Evolutionary conservation across 108 stramenopile species (phyloP), one percentile per base, ranked within the genome.

Genomic region (Nannochloropsis gaditana): DNA sequence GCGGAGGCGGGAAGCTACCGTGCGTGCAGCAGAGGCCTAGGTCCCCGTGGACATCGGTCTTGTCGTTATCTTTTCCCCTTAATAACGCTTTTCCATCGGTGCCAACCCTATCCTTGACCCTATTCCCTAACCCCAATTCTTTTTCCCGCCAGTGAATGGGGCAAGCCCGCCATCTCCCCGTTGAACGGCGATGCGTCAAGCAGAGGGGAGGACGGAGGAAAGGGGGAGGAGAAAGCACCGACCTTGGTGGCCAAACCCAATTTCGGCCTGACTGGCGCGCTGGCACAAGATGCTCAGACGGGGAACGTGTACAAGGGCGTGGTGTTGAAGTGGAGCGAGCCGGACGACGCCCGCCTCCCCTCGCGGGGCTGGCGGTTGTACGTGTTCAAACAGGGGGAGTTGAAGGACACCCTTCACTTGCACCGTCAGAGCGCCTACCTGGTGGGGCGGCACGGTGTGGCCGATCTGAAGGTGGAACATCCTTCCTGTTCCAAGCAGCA

Each of bases 251-350:
- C 92, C 50, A 95, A 94, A 47, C 93, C 96, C 9, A 93, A 96
- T 81, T 98, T 98, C 88, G 97, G 94, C 1, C 87, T 98, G 8
- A 94, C 95, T n/a, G 99, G 99, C 11, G 97, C 97, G 2, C 94
- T 99, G 21, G 94, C 95, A 5, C 93, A 93, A 80, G 99, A 99
- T 86, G 89, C 89, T 3, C 82, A 86, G 19, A 94, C 94, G 42
- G 97, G 96, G 5, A 96, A 96, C 87, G 86, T 95, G 44, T 93
- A 93, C 92, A 95, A 96, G 84, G 99, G 97, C 9, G 91, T 97
- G 9, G 84, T 94, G 9, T 90, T 99, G 2, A 97, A 97, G 91
- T 98, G 94, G 90, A 91, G 93, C 21, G 97, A 98, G 92, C 99
- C 99, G 9, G 92, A 94, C 17, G 99, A 98, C 87, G 96, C 97